Evolutionary conservation across 1,284 basidiomycete species (phyloP).

Genomic region (Athelia psychrophila): DNA sequence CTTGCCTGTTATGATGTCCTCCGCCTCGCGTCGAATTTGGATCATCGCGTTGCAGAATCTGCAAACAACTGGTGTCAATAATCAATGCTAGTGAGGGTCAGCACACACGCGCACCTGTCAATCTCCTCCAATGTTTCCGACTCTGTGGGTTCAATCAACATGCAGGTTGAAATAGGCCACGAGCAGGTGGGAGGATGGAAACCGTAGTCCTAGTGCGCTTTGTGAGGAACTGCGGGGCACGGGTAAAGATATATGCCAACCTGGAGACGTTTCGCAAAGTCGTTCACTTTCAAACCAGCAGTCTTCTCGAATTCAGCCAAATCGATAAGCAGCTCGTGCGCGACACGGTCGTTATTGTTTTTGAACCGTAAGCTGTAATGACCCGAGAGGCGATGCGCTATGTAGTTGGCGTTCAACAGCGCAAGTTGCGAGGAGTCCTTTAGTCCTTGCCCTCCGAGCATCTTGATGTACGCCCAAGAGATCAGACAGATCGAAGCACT

Average conservation of each 20-base stretch:
- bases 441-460: slow-evolving; percentile 92
- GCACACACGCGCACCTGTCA: slow-evolving; percentile 52
- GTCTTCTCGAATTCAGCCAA: slow-evolving; percentile 91
- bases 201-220: slow-evolving; percentile 69
- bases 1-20: slow-evolving; percentile 83
- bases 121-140: slow-evolving; percentile 90
- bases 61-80: slow-evolving; percentile 4
- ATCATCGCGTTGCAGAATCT: slow-evolving; percentile 98
- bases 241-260: slow-evolving; percentile 32
- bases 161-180: slow-evolving; percentile 93
- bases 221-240: slow-evolving; percentile 4
- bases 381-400: slow-evolving; percentile 82
- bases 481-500: slow-evolving; percentile 95
- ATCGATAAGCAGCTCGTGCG: slow-evolving; percentile 95
- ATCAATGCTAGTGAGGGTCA: neutral
- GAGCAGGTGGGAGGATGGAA: slow-evolving; percentile 92
- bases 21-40: slow-evolving; percentile 87
- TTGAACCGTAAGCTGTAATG: slow-evolving; percentile 91
- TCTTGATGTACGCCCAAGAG: slow-evolving; percentile 98
- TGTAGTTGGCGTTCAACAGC: slow-evolving; percentile 95
- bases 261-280: slow-evolving; percentile 95
- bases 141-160: slow-evolving; percentile 95
- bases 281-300: slow-evolving; percentile 88
- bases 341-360: slow-evolving; percentile 88
- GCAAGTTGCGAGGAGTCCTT: slow-evolving; percentile 84